Conservation (phyloP, 176 grass and related monocot species). For the Carex kokanica region DNA sequence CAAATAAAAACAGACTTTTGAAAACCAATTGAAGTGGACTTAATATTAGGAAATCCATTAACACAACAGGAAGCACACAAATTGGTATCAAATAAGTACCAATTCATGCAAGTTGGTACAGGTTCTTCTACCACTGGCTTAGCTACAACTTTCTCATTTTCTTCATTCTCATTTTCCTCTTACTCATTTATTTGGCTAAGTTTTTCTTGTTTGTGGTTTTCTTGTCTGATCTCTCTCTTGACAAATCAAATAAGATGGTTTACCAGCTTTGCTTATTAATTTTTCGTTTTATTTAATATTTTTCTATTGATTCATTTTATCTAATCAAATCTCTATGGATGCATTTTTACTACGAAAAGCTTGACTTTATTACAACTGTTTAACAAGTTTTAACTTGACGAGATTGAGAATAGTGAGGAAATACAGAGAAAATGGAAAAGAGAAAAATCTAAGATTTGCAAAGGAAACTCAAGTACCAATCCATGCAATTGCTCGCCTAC, state of each 20-base stretch:
- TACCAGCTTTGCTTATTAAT: neutral
- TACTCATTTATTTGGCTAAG: neutral
- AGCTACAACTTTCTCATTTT: neutral
- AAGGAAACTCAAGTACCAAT: slow-evolving; percentile 17
- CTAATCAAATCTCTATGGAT: neutral
- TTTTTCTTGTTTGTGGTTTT: neutral
- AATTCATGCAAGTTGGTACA: neutral
- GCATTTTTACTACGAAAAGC: neutral
- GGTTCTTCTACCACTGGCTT: neutral
- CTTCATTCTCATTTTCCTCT: neutral
- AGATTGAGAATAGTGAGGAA: neutral
- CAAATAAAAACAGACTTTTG: neutral
- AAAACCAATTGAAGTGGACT: neutral
- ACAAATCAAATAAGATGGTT: slow-evolving; percentile 8
- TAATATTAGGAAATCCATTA: neutral
- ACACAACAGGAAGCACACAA: neutral
- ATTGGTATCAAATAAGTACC: neutral
- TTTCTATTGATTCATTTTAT: neutral
- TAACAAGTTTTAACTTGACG: neutral
- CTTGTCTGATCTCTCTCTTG: neutral
- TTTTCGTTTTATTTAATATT: neutral
- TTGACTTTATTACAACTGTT: neutral
- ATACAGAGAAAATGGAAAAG: neutral
- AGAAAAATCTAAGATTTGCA: neutral
- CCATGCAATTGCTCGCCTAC: slow-evolving; percentile 2